Base-by-base conservation (phyloP, 441 rosid genomes). In the Adansonia madagascariensis region DNA sequence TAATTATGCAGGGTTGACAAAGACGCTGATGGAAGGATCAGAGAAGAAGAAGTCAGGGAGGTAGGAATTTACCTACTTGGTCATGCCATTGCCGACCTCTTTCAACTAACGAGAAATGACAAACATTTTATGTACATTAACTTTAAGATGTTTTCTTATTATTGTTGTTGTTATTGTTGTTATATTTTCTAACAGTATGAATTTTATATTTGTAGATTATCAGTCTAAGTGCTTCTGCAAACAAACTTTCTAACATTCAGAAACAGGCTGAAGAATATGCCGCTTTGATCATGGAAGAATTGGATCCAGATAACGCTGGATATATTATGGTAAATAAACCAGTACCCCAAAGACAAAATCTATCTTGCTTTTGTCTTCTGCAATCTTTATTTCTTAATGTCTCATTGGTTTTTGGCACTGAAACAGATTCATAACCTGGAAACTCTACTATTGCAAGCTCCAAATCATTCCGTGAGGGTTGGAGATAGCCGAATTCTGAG, bases 21-120 rank as follows among this genome's bases (percentile, higher is more conserved):
- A 81, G 95, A 94, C 43, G 95, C 90, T 3, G 98, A 90, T 67
- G 98, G 98, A 44, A 80, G 95, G 78, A 89, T 94, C 70, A 61
- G 94, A 4, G 97, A 94, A 81, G 97, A 86, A 82, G 98, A 94
- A 86, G 98, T 92, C 24, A 83, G 81, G 69, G 97, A 94, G 97
- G 98, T 92, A 71, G 63, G 81, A 78, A 65, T 41, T 39, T 53
- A 10, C 68, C 11, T 35, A 31, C 10, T 57, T 52, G 75, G 68
- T 55, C 82, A 18, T 8, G 6, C 8, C 46, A 43, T 8, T 18
- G 61, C 56, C 8, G 53, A 18, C 65, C 59, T 52, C 24, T 24
- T 47, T 69, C 67, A 63, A 67, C 27, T 43, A 62, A 31, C 15
- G 46, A 17, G 39, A 44, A 53, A 75, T 15, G 22, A n/a, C 11